These are phyloP conservation scores for Cladosporium halotolerans DNA, from an alignment of 2,329 filamentous ascomycete genomes.

Conservation along the genomic window DNA sequence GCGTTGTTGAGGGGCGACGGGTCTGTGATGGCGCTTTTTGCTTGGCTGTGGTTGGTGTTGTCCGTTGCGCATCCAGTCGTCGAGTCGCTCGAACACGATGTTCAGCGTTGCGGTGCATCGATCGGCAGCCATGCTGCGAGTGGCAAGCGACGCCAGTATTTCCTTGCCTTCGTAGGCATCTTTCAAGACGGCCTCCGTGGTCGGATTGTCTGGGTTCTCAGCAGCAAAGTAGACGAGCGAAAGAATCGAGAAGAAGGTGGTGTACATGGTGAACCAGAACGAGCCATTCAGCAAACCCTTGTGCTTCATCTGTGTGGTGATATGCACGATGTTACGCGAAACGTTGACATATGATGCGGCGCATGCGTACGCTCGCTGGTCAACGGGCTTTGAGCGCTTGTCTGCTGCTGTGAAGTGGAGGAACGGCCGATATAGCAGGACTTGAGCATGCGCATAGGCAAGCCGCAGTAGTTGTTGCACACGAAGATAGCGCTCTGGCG, in stretches of 20 bases:
- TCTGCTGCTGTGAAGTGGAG: conserved; percentile 70
- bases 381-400: conserved; percentile 48
- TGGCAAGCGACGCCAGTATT: conserved; percentile 70
- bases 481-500: conserved; percentile 58
- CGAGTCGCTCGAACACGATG: conserved; percentile 77
- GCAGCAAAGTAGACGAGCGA: conserved; percentile 74
- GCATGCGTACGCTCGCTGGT: conserved; percentile 73
- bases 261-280: conserved; percentile 83
- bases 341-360: conserved; percentile 61
- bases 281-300: conserved; percentile 70
- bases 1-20: not conserved
- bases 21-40: conserved; percentile 40
- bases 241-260: conserved; percentile 73
- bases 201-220: conserved; percentile 70
- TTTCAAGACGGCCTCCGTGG: conserved; percentile 70
- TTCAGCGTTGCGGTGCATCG: conserved; percentile 71
- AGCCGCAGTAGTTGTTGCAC: conserved; percentile 71
- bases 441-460: conserved; percentile 75
- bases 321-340: conserved; percentile 69
- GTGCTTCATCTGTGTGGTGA: conserved; percentile 70
- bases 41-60: conserved; percentile 36
- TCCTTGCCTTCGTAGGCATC: conserved; percentile 82
- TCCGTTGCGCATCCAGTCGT: conserved; percentile 48
- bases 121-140: conserved; percentile 82
- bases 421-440: conserved; percentile 77